phyloP scores from a whole-genome alignment of 2,329 filamentous ascomycete genomes.

The Trichoderma polysporum region DNA sequence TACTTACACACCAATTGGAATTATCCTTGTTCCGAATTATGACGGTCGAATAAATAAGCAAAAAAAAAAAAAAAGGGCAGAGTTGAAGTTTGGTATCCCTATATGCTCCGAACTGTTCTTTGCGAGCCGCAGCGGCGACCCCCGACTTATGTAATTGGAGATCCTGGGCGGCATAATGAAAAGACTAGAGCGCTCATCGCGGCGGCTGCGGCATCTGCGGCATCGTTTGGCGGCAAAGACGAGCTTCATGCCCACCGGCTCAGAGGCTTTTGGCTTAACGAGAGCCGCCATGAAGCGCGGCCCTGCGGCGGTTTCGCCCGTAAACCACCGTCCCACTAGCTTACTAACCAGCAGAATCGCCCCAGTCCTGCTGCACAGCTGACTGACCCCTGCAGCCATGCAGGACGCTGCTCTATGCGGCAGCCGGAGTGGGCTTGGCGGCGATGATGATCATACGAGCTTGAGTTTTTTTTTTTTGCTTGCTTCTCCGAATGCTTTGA shows the following conservation, averaged over 20 bases:
- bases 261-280: background rate
- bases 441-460: constrained; percentile 5
- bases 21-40: background rate
- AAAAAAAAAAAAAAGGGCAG: background rate
- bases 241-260: background rate
- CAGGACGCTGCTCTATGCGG: background rate
- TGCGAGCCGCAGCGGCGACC: background rate
- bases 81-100: background rate
- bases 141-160: background rate
- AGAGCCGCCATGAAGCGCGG: constrained; percentile 10
- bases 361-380: background rate
- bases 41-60: background rate
- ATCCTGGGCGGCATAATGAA: background rate
- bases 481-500: background rate
- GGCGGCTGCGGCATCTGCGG: constrained; percentile 18
- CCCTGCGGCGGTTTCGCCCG: constrained; percentile 2
- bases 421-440: background rate
- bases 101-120: background rate
- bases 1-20: background rate
- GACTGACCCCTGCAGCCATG: background rate
- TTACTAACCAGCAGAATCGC: background rate
- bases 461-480: background rate
- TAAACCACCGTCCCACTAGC: background rate
- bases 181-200: background rate
- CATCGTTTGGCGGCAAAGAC: background rate